Conservation (phyloP, 1,284 basidiomycete species). For the Cutaneotrichosporon curvatum region DNA sequence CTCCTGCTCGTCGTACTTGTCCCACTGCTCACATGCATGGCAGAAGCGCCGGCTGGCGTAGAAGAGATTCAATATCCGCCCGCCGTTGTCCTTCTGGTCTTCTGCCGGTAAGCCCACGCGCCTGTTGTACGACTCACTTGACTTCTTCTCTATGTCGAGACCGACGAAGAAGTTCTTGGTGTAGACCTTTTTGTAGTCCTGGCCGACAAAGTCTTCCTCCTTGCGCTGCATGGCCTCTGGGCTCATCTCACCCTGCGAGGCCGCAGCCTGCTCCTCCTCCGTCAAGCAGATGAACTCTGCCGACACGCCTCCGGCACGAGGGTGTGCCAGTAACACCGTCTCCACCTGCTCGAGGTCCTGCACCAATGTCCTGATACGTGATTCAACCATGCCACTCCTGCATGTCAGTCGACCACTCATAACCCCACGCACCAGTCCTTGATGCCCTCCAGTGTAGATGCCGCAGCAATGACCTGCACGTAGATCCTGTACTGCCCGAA, state of each 20-base stretch:
- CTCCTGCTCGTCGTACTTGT: slow-evolving; percentile 81
- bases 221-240: slow-evolving; percentile 65
- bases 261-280: slow-evolving; percentile 79
- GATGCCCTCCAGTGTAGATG: slow-evolving; percentile 73
- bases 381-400: slow-evolving; percentile 95
- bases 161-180: slow-evolving; percentile 97
- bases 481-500: slow-evolving; percentile 97
- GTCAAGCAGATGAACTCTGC: slow-evolving; percentile 74
- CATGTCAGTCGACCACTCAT: not conserved
- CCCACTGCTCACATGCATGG: slow-evolving; percentile 93
- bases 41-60: slow-evolving; percentile 95
- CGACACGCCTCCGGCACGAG: slow-evolving; percentile 90
- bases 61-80: slow-evolving; percentile 82
- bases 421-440: slow-evolving; percentile 73
- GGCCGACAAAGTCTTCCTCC: slow-evolving; percentile 69
- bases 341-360: slow-evolving; percentile 97
- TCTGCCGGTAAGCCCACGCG: slow-evolving; percentile 16
- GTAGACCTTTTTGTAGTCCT: slow-evolving; percentile 71
- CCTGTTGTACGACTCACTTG: slow-evolving; percentile 56
- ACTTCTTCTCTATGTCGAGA: slow-evolving; percentile 83
- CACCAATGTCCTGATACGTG: slow-evolving; percentile 86
- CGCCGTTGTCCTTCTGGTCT: slow-evolving; percentile 32
- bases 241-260: slow-evolving; percentile 79
- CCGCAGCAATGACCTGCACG: slow-evolving; percentile 93
- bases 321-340: slow-evolving; percentile 83